Base-by-base conservation (phyloP, 106 monocot species). In the Dactylorhiza incarnata region DNA sequence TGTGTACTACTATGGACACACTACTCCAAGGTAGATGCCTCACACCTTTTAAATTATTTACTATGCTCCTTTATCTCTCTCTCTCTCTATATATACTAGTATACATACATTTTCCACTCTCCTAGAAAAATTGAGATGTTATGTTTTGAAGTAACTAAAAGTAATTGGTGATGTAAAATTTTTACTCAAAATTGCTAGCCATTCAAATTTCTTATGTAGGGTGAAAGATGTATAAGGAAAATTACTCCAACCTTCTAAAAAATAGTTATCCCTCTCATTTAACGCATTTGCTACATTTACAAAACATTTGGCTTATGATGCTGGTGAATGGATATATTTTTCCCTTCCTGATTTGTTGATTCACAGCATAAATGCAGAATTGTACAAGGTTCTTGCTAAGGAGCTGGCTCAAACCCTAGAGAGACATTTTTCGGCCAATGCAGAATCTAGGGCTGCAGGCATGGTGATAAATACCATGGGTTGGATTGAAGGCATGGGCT, bases 381-480 rank as follows among this genome's bases (percentile, higher is more conserved):
- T 91, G 20, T 99, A 99, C 81, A 99, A 80, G 81, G 87, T 86
- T 44, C 89, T 94, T 62, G 88, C 83, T 48, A 99, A 99, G 83
- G 94, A 99, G 78, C 85, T 99, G 44, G 94, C 94, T 17, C 82
- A 83, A 76, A 99, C 91, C 6, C 74, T 99, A 37, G 99, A 99
- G 73, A 92, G 78, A 72, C 91, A 94, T 67, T 94, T 99, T 67
- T 75, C 86, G 14, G 89, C 94, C 29, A 99, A 99, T 83, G 73
- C 84, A 75, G 99, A 99, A 84, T 91, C 94, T 50, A 89, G 94
- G 81, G 94, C 91, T 86, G 89, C 99, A 62, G 99, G 99, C 46
- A 99, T 99, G 99, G 89, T 99, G 75, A 94, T 99, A 75, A 99
- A 99, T 73, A 99, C 99, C 13, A 94, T 99, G 99, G 99, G 99